Percentiles rank a stretch among this genome's conserved stretches.
phyloP scores from a whole-genome alignment of 2,329 filamentous ascomycete species.

The Diaporthe sp. region DNA sequence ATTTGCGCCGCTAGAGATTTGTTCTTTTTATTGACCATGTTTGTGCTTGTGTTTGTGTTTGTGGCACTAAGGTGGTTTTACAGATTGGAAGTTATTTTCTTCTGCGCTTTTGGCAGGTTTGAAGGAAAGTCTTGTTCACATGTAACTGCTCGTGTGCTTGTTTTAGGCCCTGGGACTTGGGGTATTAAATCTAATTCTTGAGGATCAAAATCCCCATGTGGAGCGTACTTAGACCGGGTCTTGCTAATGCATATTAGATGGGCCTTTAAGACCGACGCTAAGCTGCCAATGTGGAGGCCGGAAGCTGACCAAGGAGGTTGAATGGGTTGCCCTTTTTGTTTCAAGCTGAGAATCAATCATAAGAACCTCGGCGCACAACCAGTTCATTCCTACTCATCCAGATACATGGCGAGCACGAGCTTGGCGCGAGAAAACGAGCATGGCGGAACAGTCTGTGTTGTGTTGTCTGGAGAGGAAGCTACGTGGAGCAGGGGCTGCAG shows the following conservation, averaged over 20 bases:
- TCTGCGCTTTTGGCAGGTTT: neutral
- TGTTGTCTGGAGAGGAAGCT: no score
- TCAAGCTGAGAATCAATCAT: no score
- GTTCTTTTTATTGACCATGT: constrained; percentile 1
- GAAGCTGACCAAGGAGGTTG: no score
- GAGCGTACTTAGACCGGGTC: neutral
- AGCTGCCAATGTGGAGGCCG: neutral
- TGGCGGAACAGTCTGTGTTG: no score
- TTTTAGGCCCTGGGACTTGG: no score
- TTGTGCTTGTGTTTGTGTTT: neutral
- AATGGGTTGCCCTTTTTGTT: no score
- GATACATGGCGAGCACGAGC: no score
- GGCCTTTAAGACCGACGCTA: neutral
- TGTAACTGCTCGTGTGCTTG: no score
- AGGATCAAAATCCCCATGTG: neutral
- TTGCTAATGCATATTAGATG: neutral
- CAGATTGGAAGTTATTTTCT: neutral
- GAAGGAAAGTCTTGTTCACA: neutral
- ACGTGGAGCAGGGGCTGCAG: no score
- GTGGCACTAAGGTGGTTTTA: neutral
- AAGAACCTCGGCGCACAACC: no score
- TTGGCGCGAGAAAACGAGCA: no score
- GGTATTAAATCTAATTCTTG: neutral
- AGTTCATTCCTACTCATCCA: no score
- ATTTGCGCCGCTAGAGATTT: neutral